Evolutionary conservation across 805 yeast genomes (phyloP).

Genomic region (Candida alai): DNA sequence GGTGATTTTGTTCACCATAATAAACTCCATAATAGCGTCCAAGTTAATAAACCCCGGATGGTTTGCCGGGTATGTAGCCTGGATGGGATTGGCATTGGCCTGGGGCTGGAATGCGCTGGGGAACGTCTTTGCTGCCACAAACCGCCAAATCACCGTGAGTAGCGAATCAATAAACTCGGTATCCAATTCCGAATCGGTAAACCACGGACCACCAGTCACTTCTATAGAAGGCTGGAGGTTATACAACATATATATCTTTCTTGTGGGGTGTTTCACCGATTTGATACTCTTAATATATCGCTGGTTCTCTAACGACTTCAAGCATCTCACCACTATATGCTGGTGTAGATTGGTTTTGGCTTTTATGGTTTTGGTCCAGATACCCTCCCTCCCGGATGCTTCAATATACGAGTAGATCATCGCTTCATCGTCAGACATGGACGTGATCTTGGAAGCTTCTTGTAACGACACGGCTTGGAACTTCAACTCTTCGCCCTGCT

Average conservation of each 20-base stretch:
- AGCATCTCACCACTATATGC: conserved; percentile 80
- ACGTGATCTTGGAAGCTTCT: conserved; percentile 74
- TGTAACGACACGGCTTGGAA: conserved; percentile 71
- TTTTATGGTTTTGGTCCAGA: conserved; percentile 90
- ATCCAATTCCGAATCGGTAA: conserved; percentile 92
- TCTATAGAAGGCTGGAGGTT: conserved; percentile 91
- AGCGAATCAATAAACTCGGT: conserved; percentile 87
- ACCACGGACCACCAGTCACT: conserved; percentile 99
- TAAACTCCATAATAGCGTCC: conserved; percentile 73
- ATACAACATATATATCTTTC: conserved; percentile 94
- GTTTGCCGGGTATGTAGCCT: conserved; percentile 51
- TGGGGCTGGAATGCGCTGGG: conserved; percentile 63
- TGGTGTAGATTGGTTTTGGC: conserved; percentile 87
- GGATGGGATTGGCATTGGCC: conserved; percentile 34
- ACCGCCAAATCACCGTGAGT: conserved; percentile 84
- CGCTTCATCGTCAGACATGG: conserved; percentile 84
- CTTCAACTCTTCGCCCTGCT: conserved; percentile 59
- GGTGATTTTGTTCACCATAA: conserved; percentile 67
- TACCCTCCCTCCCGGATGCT: conserved; percentile 91
- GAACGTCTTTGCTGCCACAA: conserved; percentile 67
- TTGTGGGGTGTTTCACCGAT: conserved; percentile 86
- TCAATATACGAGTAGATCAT: conserved; percentile 89
- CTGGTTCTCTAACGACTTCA: conserved; percentile 76
- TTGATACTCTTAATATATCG: conserved; percentile 85
- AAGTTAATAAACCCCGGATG: conserved; percentile 65